These are phyloP conservation scores for Globisporangium polare DNA, from an alignment of 352 stramenopile species.

Conservation along the genomic window DNA sequence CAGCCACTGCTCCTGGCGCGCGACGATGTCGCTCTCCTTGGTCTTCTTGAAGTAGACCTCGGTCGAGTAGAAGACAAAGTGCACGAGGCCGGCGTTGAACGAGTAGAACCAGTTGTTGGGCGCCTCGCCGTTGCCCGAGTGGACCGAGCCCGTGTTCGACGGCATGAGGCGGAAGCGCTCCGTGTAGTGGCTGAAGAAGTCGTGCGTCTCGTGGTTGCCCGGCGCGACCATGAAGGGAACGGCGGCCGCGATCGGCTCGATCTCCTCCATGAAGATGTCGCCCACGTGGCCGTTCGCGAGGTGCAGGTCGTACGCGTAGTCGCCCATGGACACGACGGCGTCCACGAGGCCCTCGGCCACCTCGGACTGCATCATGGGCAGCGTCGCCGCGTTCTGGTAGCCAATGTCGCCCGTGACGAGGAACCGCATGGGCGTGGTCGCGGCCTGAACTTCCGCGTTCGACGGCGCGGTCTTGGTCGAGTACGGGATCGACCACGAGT, in stretches of 20 bases:
- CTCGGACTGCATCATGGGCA: slow-evolving; percentile 87
- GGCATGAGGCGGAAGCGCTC: slow-evolving; percentile 85
- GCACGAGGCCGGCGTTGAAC: slow-evolving; percentile 80
- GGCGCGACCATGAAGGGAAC: slow-evolving; percentile 89
- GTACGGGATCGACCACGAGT: slow-evolving; percentile 80
- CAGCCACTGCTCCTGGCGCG: slow-evolving; percentile 66
- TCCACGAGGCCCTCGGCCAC: slow-evolving; percentile 74
- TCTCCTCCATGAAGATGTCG: slow-evolving; percentile 90
- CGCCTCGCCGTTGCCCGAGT: slow-evolving; percentile 45
- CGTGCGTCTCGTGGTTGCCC: slow-evolving; percentile 90
- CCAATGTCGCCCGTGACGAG: slow-evolving; percentile 85
- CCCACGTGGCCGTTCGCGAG: slow-evolving; percentile 72
- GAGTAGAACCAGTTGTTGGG: slow-evolving; percentile 91
- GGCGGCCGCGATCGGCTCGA: slow-evolving; percentile 75
- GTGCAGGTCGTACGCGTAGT: slow-evolving; percentile 90
- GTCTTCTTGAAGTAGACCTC: slow-evolving; percentile 88
- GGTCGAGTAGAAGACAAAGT: slow-evolving; percentile 84
- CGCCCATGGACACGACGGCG: slow-evolving; percentile 80
- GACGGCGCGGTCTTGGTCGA: slow-evolving; percentile 70
- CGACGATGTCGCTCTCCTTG: slow-evolving; percentile 38
- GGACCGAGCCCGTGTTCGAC: slow-evolving; percentile 57
- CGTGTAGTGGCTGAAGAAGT: slow-evolving; percentile 82
- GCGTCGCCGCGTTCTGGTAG: slow-evolving; percentile 85
- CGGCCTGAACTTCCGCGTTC: slow-evolving; percentile 18
- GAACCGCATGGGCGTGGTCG: slow-evolving; percentile 48